phyloP scores from a whole-genome alignment of 768 basidiomycete genomes.

The Solioccasus polychromus region DNA sequence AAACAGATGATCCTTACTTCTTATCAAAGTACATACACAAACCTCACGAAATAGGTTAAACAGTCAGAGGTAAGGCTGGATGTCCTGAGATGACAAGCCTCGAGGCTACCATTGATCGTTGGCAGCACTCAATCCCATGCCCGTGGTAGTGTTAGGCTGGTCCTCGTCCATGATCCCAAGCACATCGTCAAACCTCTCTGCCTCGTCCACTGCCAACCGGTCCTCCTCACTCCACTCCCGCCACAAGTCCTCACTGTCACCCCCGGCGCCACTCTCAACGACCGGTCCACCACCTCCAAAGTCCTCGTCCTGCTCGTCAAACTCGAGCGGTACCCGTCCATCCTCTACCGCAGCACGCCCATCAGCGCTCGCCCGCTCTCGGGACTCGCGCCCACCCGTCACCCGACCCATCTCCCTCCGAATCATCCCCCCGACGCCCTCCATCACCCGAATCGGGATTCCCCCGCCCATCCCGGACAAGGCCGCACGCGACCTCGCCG shows the following conservation, averaged over 20 bases:
- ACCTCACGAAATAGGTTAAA: too few species aligned
- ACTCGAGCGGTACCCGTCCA: slow-evolving; percentile 42
- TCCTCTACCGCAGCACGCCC: not conserved
- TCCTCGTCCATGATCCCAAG: slow-evolving; percentile 34
- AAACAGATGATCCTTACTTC: too few species aligned
- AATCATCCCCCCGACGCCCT: slow-evolving; percentile 54
- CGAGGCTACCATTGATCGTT: not conserved
- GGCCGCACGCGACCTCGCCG: not conserved
- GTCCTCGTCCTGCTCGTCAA: slow-evolving; percentile 70
- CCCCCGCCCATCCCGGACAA: slow-evolving; percentile 21
- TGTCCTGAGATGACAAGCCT: too few species aligned
- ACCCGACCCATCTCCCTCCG: slow-evolving; percentile 46
- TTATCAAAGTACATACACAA: too few species aligned
- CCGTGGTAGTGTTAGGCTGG: slow-evolving; percentile 12
- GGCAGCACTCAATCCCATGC: not conserved
- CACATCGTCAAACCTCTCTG: slow-evolving; percentile 32
- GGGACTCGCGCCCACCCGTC: not conserved
- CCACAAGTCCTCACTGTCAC: slow-evolving; percentile 23
- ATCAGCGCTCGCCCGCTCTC: not conserved
- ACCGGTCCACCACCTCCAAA: slow-evolving; percentile 33
- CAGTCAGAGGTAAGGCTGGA: too few species aligned
- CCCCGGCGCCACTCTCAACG: not conserved
- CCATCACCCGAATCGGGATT: slow-evolving; percentile 58
- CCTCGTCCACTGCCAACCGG: slow-evolving; percentile 30
- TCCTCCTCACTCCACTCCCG: slow-evolving; percentile 29